A percentile compares a stretch with the other conserved stretches of the same genome.
Evolutionary conservation across 495 filamentous ascomycete species (phyloP).

Genomic region (Entonaema liquescens): DNA sequence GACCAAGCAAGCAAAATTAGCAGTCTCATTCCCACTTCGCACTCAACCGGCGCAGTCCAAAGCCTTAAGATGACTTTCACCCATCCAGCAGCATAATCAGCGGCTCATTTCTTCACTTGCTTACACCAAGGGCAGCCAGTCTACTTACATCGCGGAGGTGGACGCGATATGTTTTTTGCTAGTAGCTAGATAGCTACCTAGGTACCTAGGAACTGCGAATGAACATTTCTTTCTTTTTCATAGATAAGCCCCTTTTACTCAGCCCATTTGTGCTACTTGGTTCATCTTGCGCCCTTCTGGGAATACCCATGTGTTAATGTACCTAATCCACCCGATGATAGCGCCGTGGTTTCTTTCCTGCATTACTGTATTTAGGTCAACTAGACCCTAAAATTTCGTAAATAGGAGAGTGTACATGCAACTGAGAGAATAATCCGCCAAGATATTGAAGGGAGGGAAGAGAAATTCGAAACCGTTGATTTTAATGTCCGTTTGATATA

Average conservation of each 20-base stretch:
- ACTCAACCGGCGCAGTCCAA: no score
- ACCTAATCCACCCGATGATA: not conserved
- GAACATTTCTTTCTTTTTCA: not conserved
- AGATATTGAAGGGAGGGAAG: not conserved
- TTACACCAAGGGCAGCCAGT: not conserved
- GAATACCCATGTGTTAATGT: not conserved
- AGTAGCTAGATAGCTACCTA: not conserved
- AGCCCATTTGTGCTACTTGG: no score
- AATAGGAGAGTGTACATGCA: no score
- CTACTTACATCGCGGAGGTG: not conserved
- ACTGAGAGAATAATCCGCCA: not conserved
- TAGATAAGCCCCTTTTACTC: not conserved
- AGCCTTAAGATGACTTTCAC: no score
- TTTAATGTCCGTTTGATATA: conserved; percentile 10
- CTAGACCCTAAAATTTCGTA: no score
- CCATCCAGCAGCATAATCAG: not conserved
- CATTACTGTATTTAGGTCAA: not conserved
- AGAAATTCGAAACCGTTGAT: not conserved
- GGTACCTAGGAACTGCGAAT: not conserved
- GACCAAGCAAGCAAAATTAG: no score
- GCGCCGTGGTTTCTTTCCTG: not conserved
- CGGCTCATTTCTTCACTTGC: not conserved
- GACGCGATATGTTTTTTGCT: not conserved
- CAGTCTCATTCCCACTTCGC: not conserved
- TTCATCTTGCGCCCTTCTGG: no score